Percentiles rank a stretch among this genome's conserved stretches.
Evolutionary conservation across 2,329 filamentous ascomycete genomes (phyloP).

Genomic region (Neopestalotiopsis rosae): DNA sequence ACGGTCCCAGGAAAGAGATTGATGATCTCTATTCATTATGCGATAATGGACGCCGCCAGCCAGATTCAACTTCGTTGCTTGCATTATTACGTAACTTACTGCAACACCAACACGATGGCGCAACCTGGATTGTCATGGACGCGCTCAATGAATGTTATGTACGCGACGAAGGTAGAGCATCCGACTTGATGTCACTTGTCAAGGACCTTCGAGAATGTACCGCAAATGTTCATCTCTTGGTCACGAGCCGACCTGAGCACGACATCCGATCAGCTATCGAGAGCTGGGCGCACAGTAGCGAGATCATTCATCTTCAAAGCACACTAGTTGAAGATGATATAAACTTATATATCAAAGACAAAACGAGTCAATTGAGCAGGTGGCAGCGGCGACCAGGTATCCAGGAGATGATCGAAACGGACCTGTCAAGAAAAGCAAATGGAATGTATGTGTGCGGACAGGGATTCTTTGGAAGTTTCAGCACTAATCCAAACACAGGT

Average conservation of each 20-base stretch:
- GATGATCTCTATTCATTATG: background rate
- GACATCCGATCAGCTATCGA: background rate
- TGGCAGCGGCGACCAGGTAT: background rate
- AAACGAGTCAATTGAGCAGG: background rate
- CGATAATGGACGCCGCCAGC: rapidly evolving
- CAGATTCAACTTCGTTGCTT: background rate
- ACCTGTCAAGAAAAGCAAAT: background rate
- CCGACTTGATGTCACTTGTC: background rate
- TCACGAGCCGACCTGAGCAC: background rate
- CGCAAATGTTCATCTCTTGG: background rate
- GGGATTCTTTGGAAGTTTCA: too few species aligned
- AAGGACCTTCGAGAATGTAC: too few species aligned
- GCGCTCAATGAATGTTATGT: background rate
- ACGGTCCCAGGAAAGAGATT: background rate
- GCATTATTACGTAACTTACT: background rate
- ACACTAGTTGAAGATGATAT: background rate
- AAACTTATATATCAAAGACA: background rate
- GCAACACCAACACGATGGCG: rapidly evolving
- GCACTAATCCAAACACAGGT: background rate
- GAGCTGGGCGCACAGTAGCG: background rate
- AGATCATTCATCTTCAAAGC: background rate
- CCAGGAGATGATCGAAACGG: background rate
- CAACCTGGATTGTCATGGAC: background rate
- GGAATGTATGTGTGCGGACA: too few species aligned
- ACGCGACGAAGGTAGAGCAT: background rate